These are phyloP conservation scores for Oryza glaberrima DNA, from an alignment of 176 grass and related monocot species.

Conservation along the genomic window DNA sequence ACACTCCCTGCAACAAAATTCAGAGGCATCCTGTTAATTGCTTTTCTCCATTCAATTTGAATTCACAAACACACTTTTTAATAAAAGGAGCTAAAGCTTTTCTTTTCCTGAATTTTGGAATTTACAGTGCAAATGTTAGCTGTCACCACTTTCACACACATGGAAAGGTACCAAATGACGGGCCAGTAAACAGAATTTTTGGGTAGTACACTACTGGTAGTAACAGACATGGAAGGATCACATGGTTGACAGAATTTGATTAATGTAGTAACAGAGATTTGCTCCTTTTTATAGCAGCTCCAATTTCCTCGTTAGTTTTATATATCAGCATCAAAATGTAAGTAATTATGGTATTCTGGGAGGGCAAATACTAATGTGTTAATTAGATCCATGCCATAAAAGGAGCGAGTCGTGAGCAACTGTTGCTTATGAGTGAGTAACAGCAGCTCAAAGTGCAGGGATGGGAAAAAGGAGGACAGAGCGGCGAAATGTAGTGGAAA, in stretches of 20 bases:
- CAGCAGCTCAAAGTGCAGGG: not conserved
- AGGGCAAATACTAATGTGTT: not conserved
- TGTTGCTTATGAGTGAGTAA: not conserved
- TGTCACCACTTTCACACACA: not conserved
- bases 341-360: not conserved
- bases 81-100: not conserved
- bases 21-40: not conserved
- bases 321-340: not conserved
- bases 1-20: slow-evolving; percentile 70
- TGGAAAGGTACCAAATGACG: slow-evolving; percentile 4
- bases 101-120: not conserved
- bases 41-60: slow-evolving; percentile 27
- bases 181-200: slow-evolving; percentile 3
- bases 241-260: slow-evolving; percentile 13
- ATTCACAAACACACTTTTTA: not conserved
- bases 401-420: not conserved
- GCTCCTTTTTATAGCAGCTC: not conserved
- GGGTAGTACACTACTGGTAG: not conserved
- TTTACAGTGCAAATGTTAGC: not conserved
- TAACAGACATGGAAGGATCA: slow-evolving; percentile 11
- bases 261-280: not conserved
- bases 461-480: not conserved
- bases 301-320: not conserved
- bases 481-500: not conserved
- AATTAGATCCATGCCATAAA: not conserved